Percentiles rank a stretch among this genome's conserved stretches.
These are phyloP conservation scores for Elsinoe arachidis DNA, from an alignment of 2,329 filamentous ascomycete species.

Conservation along the genomic window DNA sequence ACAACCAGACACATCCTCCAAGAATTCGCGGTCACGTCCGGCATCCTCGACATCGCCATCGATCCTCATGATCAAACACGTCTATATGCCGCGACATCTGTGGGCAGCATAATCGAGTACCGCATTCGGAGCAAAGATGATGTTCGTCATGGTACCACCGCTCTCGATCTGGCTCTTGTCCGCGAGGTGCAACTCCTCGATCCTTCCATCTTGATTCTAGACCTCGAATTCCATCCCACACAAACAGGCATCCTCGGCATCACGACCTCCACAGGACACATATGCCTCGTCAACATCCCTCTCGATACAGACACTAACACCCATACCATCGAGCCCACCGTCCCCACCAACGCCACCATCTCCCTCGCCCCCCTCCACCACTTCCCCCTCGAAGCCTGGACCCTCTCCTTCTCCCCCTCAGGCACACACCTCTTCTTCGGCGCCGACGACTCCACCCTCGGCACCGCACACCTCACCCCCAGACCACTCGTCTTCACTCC, in stretches of 20 bases:
- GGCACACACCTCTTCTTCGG: conserved; percentile 52
- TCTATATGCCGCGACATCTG: conserved; percentile 70
- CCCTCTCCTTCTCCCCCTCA: conserved; percentile 46
- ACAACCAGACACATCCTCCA: conserved; percentile 17
- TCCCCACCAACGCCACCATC: conserved; percentile 26
- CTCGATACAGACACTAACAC: not conserved
- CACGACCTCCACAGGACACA: conserved; percentile 61
- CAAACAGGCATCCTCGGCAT: conserved; percentile 51
- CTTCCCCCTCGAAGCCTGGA: conserved; percentile 61
- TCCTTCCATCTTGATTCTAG: conserved; percentile 57
- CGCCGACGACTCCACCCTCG: conserved; percentile 64
- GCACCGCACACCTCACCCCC: not conserved
- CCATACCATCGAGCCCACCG: conserved; percentile 19
- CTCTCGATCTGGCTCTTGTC: conserved; percentile 15
- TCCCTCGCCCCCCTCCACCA: conserved; percentile 13
- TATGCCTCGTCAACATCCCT: conserved; percentile 32
- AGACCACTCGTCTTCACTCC: not conserved
- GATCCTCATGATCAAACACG: conserved; percentile 45
- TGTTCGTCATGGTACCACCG: conserved; percentile 14
- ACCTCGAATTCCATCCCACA: conserved; percentile 63
- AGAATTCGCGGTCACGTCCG: conserved; percentile 56
- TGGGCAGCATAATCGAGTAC: conserved; percentile 60
- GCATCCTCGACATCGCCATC: conserved; percentile 81
- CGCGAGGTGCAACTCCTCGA: conserved; percentile 42
- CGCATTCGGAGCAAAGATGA: conserved; percentile 29